phyloP scores from a whole-genome alignment of 371 early-diverging fungal genomes.

The Syncephalastrum racemosum region DNA sequence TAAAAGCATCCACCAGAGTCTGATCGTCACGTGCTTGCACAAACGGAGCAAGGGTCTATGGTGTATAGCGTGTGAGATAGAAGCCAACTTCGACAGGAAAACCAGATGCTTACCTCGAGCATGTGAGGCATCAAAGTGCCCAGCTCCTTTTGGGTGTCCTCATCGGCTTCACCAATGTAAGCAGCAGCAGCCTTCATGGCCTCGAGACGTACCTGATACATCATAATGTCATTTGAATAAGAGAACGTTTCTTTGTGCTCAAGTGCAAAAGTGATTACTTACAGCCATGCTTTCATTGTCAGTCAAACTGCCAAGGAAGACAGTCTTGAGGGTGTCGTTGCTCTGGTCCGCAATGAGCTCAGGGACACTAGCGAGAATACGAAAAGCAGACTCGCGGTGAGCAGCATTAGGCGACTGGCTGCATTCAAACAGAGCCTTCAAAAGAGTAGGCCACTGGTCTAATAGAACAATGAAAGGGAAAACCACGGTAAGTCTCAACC shows the following conservation, averaged over 20 bases:
- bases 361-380: conserved; percentile 84
- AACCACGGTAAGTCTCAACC: background rate
- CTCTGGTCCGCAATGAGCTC: conserved; percentile 72
- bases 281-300: conserved; percentile 56
- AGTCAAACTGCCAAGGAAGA: conserved; percentile 74
- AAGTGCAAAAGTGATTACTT: conserved; percentile 8
- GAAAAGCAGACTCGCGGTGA: conserved; percentile 86
- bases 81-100: background rate
- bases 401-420: conserved; percentile 72
- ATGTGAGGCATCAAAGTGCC: conserved; percentile 78
- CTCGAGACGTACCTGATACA: conserved; percentile 73
- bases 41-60: conserved; percentile 49
- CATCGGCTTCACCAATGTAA: conserved; percentile 73
- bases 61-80: too few species aligned
- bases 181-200: conserved; percentile 85
- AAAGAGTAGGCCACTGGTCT: conserved; percentile 80
- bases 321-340: conserved; percentile 62
- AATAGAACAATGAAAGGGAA: background rate
- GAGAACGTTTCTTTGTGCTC: too few species aligned
- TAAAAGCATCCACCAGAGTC: conserved; percentile 72
- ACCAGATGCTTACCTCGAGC: conserved; percentile 58
- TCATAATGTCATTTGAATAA: conserved; percentile 2
- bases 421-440: conserved; percentile 79
- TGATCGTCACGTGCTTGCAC: conserved; percentile 68
- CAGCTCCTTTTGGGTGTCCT: conserved; percentile 55